Percentiles rank a stretch among this genome's conserved stretches.
Conservation (phyloP, 805 yeast genomes). For the Candida palmyrensis region DNA sequence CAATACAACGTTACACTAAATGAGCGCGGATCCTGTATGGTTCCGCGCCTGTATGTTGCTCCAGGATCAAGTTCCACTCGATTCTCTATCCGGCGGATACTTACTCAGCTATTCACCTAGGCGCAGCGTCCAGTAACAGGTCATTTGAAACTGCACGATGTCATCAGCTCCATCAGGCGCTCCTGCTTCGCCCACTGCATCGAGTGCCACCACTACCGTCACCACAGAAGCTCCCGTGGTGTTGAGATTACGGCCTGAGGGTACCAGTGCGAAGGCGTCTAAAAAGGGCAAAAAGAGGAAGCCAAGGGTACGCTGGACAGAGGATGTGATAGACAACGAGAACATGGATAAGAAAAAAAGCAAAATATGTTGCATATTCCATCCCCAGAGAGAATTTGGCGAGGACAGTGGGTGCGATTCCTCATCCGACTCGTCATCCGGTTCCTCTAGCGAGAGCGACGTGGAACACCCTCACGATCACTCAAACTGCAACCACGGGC, state of each 20-base stretch:
- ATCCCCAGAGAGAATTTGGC: constrained; percentile 65
- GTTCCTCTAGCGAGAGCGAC: constrained; percentile 25
- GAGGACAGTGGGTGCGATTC: constrained; percentile 30
- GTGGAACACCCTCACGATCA: constrained; percentile 10
- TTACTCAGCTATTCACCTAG: too few species aligned
- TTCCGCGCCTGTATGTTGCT: too few species aligned
- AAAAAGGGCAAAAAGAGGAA: constrained; percentile 20
- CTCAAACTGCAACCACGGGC: constrained; percentile 4
- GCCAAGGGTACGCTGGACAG: constrained; percentile 74
- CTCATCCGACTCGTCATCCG: constrained; percentile 19
- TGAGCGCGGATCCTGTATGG: too few species aligned
- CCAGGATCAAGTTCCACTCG: too few species aligned
- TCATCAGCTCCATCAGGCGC: constrained; percentile 2
- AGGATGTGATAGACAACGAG: constrained; percentile 87
- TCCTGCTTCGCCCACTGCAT: not conserved
- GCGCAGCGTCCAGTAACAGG: too few species aligned
- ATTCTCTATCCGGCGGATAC: too few species aligned
- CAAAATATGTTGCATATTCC: constrained; percentile 84
- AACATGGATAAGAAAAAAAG: constrained; percentile 82
- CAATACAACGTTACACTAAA: too few species aligned
- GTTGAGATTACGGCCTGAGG: constrained; percentile 3
- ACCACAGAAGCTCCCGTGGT: not conserved
- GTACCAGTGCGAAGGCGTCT: not conserved
- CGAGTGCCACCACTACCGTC: not conserved
- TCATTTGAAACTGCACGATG: too few species aligned